These are phyloP conservation scores for Clitoria ternatea DNA, from an alignment of 306 rosid genomes.

Conservation along the genomic window DNA sequence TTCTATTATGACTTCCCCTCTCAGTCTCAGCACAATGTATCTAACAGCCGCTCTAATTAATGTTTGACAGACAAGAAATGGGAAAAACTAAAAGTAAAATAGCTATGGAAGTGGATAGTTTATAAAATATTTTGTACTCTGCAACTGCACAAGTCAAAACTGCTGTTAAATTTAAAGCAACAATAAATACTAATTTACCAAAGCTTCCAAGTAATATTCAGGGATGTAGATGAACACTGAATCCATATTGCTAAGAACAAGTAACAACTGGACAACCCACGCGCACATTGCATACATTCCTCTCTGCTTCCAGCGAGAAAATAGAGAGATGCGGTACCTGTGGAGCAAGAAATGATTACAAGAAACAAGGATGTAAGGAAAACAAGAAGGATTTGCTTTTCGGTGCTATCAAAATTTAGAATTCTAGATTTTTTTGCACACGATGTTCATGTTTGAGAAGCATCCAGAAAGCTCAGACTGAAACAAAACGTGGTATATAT, in stretches of 20 bases:
- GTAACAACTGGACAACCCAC: conserved; percentile 94
- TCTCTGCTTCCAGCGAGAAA: conserved; percentile 90
- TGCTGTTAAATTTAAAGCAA: conserved; percentile 4
- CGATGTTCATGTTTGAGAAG: not conserved
- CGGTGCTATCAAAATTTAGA: not conserved
- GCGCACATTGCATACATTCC: conserved; percentile 98
- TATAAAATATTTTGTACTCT: not conserved
- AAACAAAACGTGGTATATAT: conserved; percentile 9
- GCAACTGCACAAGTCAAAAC: conserved; percentile 8
- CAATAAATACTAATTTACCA: conserved; percentile 50
- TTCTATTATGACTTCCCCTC: conserved; percentile 7
- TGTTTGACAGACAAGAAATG: conserved; percentile 6
- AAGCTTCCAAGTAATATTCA: conserved; percentile 83
- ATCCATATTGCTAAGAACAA: conserved; percentile 87
- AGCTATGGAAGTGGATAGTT: not conserved
- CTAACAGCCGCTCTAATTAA: conserved; percentile 9
- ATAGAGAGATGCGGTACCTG: conserved; percentile 83
- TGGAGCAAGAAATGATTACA: not conserved
- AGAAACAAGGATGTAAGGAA: not conserved
- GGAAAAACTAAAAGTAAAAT: not conserved
- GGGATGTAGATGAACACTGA: conserved; percentile 71
- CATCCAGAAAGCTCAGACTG: conserved; percentile 8
- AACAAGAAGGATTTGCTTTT: not conserved
- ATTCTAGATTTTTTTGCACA: not conserved
- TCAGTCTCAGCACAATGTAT: not conserved